These are phyloP conservation scores for Boletus fagicola DNA, from an alignment of 768 basidiomycete genomes.

Conservation along the genomic window DNA sequence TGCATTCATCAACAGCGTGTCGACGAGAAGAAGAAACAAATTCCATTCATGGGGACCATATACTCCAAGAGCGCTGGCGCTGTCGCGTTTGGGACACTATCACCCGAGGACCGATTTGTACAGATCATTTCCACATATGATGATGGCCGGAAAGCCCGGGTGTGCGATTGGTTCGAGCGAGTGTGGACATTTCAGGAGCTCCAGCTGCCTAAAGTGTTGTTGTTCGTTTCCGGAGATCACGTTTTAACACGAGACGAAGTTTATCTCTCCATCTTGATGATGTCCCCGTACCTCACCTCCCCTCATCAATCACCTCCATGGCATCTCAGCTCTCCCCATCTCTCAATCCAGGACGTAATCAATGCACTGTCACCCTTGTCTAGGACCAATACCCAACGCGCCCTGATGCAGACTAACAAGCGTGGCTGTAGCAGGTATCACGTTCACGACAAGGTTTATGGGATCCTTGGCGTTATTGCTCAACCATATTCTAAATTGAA, in stretches of 20 bases:
- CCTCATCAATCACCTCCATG: background rate
- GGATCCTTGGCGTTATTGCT: constrained; percentile 8
- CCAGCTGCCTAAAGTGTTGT: constrained; percentile 2
- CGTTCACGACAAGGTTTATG: constrained; percentile 8
- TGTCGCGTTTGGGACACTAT: constrained; percentile 9
- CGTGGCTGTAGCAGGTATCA: background rate
- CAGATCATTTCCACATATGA: constrained; percentile 2
- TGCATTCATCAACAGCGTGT: constrained; percentile 3
- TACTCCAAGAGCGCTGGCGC: constrained; percentile 8
- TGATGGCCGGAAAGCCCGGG: constrained; percentile 8
- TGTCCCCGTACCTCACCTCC: constrained; percentile 11
- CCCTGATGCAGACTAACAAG: constrained; percentile 10
- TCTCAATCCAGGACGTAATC: constrained; percentile 9
- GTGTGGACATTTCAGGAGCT: constrained; percentile 18
- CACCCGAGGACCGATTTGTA: background rate
- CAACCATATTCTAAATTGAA: background rate
- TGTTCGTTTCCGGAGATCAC: constrained; percentile 12
- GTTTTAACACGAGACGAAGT: constrained; percentile 3
- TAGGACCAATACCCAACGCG: constrained; percentile 3
- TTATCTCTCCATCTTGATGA: constrained; percentile 9
- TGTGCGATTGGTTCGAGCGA: constrained; percentile 14
- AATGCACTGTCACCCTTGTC: constrained; percentile 12
- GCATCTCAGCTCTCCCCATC: background rate
- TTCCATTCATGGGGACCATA: constrained; percentile 8
- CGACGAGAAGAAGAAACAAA: background rate